A percentile compares a stretch with the other conserved stretches of the same genome.
These are phyloP conservation scores for Trichocladium uniseriatum DNA, from an alignment of 495 filamentous ascomycete species.

Conservation along the genomic window DNA sequence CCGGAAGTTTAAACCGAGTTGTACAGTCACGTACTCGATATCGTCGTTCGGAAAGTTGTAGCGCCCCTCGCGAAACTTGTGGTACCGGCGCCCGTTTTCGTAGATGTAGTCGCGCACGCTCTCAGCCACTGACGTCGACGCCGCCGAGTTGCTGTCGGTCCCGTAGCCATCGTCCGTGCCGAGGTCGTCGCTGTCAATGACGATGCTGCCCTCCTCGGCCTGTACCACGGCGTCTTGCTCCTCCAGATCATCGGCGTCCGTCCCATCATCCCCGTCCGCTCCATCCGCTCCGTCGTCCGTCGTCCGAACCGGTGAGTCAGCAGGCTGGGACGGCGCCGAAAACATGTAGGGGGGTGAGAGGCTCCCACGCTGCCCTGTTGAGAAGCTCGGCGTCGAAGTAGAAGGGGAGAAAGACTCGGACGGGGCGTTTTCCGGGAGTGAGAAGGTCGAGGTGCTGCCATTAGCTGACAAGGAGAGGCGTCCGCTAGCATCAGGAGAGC, in stretches of 20 bases:
- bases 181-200: conserved; percentile 25
- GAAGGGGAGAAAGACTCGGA: conserved; percentile 10
- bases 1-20: too few species aligned
- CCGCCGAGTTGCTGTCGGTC: conserved; percentile 29
- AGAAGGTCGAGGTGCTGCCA: conserved; percentile 5
- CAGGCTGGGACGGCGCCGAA: background rate
- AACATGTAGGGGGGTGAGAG: conserved; percentile 11
- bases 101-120: conserved; percentile 46
- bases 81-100: conserved; percentile 63
- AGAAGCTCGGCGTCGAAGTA: conserved; percentile 3
- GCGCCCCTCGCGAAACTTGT: conserved; percentile 53
- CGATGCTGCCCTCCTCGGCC: conserved; percentile 26
- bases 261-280: conserved; percentile 8
- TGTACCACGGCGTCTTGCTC: conserved; percentile 20
- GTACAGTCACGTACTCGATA: conserved; percentile 33
- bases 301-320: background rate
- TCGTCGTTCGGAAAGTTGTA: conserved; percentile 61
- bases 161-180: conserved; percentile 39
- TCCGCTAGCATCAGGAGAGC: background rate
- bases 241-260: conserved; percentile 10
- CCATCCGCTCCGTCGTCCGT: conserved; percentile 2
- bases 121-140: conserved; percentile 42
- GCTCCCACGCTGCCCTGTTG: conserved; percentile 4
- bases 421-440: conserved; percentile 1
- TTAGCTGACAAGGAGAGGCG: background rate